Evolutionary conservation across 768 basidiomycete species (phyloP).

Genomic region (Crepidotus variabilis): DNA sequence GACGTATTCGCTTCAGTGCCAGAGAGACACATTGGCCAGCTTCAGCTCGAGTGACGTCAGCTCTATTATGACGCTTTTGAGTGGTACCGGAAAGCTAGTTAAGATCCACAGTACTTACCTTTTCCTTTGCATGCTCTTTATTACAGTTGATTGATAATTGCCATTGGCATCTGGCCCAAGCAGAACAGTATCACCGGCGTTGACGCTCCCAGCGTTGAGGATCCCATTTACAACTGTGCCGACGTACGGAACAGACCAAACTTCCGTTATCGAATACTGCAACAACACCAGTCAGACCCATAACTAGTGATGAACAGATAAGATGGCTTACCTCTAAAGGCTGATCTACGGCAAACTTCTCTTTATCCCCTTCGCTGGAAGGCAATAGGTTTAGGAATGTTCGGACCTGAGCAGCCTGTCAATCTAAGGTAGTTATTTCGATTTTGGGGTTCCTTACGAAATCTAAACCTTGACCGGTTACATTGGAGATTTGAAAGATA

Average conservation of each 20-base stretch:
- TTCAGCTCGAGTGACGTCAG: constrained; percentile 78
- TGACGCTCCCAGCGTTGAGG: constrained; percentile 69
- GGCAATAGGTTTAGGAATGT: constrained; percentile 90
- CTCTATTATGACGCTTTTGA: constrained; percentile 38
- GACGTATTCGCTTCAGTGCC: constrained; percentile 84
- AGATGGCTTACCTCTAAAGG: constrained; percentile 62
- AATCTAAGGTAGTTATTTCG: not conserved
- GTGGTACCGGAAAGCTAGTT: not conserved
- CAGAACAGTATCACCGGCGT: constrained; percentile 76
- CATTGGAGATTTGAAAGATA: constrained; percentile 90
- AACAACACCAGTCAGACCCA: not conserved
- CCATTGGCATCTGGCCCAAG: constrained; percentile 94
- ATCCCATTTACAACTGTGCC: constrained; percentile 86
- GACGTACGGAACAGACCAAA: constrained; percentile 86
- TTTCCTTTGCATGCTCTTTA: constrained; percentile 95
- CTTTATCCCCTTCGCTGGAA: constrained; percentile 78
- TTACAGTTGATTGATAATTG: constrained; percentile 70
- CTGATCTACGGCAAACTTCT: constrained; percentile 76
- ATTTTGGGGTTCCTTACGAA: constrained; percentile 39
- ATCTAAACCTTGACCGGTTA: constrained; percentile 89
- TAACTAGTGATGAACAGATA: not conserved
- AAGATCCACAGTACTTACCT: constrained; percentile 39
- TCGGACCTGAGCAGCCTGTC: constrained; percentile 50
- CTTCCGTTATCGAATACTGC: constrained; percentile 81
- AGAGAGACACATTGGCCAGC: constrained; percentile 95